Base-by-base conservation (phyloP, 1,139 yeast genomes). In the Nakaseomyces sp. region DNA sequence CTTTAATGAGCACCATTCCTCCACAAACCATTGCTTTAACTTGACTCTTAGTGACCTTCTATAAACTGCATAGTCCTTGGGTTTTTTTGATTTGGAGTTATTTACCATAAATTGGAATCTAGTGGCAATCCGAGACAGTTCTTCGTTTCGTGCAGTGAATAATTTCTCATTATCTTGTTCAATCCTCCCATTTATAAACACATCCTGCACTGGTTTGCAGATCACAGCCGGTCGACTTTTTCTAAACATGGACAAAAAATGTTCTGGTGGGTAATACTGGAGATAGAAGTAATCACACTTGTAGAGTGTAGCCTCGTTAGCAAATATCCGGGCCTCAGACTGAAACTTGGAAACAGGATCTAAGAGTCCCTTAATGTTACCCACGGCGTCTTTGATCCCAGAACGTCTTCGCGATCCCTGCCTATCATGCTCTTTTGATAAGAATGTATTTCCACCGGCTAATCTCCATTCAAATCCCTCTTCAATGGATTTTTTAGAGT, bases 211-310 rank as follows among this genome's bases (percentile, higher is more conserved):
- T 29, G 51, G 54, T 39, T 54, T 56, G 4, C 63, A 52, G 17
- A 59, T 50, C 2, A 76, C 37, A 0, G 76, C 72, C 0, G 82
- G 82, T 32, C 67, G 66, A 3, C 77, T 67, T 50, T 75, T 76
- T n/a, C 81, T 63, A 22, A 71, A 70, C 22, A 64, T 49, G 0
- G 73, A 68, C 5, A 74, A 38, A 28, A 68, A 65, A 50, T 74
- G 77, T 40, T 66, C 60, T 3, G 73, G 67, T 9, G 79, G 79
- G 50, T 65, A 71, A 52, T 63, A 77, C 9, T 49, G 45, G 20
- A 68, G 37, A 4, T 42, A 41, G 52, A 72, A 69, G 45, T 51
- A 66, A 9, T 54, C 51, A 42, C 69, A 62, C 5, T 45, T 48
- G 44, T 59, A 61, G 1, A 59, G 47, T 17, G 35, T 45, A 15